Conservation (phyloP, 2,329 filamentous ascomycete genomes). For the Chaetomium sp. region DNA sequence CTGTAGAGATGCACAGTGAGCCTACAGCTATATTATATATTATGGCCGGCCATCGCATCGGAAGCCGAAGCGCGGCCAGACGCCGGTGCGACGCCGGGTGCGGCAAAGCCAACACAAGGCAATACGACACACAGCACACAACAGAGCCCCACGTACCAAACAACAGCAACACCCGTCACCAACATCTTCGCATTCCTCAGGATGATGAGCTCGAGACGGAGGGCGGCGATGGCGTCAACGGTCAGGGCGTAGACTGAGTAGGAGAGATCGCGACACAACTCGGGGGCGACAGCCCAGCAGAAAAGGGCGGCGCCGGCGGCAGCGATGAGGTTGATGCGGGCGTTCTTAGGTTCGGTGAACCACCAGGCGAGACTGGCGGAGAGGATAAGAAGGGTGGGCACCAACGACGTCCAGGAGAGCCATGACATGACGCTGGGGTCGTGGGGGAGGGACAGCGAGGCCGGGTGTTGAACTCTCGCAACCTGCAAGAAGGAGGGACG, state of each 20-base stretch:
- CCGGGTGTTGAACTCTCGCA: conserved; percentile 29
- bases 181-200: conserved; percentile 58
- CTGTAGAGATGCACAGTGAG: conserved; percentile 46
- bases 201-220: conserved; percentile 52
- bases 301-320: conserved; percentile 46
- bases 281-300: conserved; percentile 48
- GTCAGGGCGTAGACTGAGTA: conserved; percentile 41
- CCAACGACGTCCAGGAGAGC: conserved; percentile 50
- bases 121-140: neutral
- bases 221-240: conserved; percentile 43
- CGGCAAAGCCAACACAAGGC: neutral
- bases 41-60: neutral
- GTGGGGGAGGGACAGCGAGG: conserved; percentile 30
- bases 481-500: conserved; percentile 21
- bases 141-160: conserved; percentile 50
- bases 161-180: conserved; percentile 54
- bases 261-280: conserved; percentile 44
- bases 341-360: conserved; percentile 49
- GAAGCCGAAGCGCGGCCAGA: conserved; percentile 8
- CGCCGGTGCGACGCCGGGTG: conserved; percentile 1
- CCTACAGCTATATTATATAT: conserved; percentile 15
- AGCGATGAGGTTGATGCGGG: conserved; percentile 47
- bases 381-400: conserved; percentile 49
- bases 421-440: conserved; percentile 52
- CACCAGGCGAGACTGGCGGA: conserved; percentile 49